Evolutionary conservation across 2,329 filamentous ascomycete species (phyloP).

Genomic region (Thermothelomyces thermophilus): DNA sequence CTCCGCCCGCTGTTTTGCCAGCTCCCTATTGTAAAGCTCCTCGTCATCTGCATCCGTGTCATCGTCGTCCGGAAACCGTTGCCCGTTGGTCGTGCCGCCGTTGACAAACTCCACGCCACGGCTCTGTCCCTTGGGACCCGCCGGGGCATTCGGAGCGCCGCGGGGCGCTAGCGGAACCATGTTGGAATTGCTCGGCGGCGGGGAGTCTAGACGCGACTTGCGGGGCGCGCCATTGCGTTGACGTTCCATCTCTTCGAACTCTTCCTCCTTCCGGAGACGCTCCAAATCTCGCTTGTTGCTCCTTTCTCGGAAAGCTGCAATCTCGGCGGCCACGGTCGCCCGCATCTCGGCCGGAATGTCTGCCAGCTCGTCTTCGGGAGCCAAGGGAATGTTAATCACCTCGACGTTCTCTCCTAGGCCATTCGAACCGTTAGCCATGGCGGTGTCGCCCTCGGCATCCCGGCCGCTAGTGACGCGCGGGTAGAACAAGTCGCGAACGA

Average conservation of each 20-base stretch:
- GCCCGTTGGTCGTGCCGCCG: constrained; percentile 60
- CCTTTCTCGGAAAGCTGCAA: constrained; percentile 86
- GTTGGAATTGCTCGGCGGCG: constrained; percentile 58
- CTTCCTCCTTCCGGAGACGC: constrained; percentile 79
- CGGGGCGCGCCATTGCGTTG: constrained; percentile 60
- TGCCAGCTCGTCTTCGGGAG: constrained; percentile 84
- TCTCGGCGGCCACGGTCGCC: constrained; percentile 88
- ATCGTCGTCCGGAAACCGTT: constrained; percentile 66
- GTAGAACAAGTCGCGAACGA: constrained; percentile 66
- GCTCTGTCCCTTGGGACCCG: constrained; percentile 58
- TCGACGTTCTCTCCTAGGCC: constrained; percentile 60
- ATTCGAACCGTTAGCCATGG: constrained; percentile 60
- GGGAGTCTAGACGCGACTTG: constrained; percentile 63
- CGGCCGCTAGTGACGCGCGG: constrained; percentile 46
- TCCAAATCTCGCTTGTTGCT: constrained; percentile 86
- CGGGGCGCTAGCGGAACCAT: constrained; percentile 71
- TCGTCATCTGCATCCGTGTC: constrained; percentile 83
- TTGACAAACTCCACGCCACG: constrained; percentile 67
- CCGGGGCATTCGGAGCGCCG: constrained; percentile 67
- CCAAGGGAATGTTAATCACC: constrained; percentile 82
- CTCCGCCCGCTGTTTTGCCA: constrained; percentile 66
- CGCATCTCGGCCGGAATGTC: constrained; percentile 96
- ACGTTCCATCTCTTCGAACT: constrained; percentile 81
- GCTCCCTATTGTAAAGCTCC: constrained; percentile 68
- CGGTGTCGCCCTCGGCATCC: constrained; percentile 60